phyloP scores from a whole-genome alignment of 306 rosid genomes.

The Sicyos edulis region DNA sequence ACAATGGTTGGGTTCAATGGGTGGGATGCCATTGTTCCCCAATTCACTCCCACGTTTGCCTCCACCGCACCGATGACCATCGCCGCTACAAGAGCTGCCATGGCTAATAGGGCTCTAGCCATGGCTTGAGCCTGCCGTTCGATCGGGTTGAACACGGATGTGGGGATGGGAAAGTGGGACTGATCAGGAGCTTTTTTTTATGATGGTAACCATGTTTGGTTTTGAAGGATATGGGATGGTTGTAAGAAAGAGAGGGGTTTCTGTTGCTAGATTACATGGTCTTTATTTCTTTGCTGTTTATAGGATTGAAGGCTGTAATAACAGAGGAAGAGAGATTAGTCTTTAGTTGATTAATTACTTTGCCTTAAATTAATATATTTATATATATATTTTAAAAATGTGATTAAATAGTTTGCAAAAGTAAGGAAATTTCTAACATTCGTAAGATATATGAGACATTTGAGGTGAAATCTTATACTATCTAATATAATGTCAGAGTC shows the following conservation, averaged over 20 bases:
- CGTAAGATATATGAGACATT: too few species aligned
- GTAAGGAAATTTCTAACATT: too few species aligned
- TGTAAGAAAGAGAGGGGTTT: not conserved
- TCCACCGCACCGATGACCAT: not conserved
- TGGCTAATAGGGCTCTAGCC: not conserved
- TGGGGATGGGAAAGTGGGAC: not conserved
- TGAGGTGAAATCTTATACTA: too few species aligned
- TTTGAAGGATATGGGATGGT: constrained; percentile 2
- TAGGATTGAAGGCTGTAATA: not conserved
- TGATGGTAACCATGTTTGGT: not conserved
- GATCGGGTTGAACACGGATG: not conserved
- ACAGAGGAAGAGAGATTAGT: not conserved
- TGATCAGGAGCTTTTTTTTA: not conserved
- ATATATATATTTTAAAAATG: too few species aligned
- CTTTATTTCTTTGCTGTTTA: not conserved
- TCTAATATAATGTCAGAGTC: too few species aligned
- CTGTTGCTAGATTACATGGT: not conserved
- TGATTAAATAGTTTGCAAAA: too few species aligned
- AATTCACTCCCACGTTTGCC: constrained; percentile 45
- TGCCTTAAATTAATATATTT: too few species aligned
- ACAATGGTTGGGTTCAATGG: constrained; percentile 42
- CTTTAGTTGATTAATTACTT: too few species aligned
- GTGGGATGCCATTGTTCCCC: constrained; percentile 62
- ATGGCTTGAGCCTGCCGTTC: not conserved
- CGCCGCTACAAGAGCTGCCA: not conserved